Base-by-base conservation (phyloP, 768 basidiomycete species). In the Mycena alexandri region DNA sequence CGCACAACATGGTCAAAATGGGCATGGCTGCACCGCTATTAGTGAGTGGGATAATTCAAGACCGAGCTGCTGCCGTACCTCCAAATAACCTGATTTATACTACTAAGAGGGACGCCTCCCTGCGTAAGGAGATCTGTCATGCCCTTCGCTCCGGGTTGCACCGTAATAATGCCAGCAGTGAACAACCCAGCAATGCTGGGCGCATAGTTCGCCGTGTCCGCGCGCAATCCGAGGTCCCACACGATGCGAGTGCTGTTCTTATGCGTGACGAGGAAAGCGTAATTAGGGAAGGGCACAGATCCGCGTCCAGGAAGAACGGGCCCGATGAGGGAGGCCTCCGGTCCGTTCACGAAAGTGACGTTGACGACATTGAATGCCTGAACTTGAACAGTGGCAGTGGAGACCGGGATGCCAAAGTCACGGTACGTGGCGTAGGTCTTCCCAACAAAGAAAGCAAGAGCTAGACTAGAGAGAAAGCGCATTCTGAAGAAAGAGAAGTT, bases 171-270 rank as follows among this genome's bases (percentile, higher is more conserved):
- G n/a, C 36, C 46, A 9, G 53, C n/a, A 19, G 13, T 6, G 19
- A 70, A 46, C n/a, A 57, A 10, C 11, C 29, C 46, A 0, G 60
- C 13, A 38, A 67, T 11, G 19, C 48, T 34, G 22, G 69, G 65
- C 17, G 61, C 19, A 19, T 58, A 21, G 33, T 67, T 63, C 42
- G 42, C n/a, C 14, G 56, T 22, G 36, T 70, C 65, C 16, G 57
- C 53, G 16, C 69, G 50, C 10, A 63, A 47, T 11, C 69, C 69
- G 17, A 70, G 48, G 24, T 67, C 65, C 22, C 51, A 70, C 65
- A 70, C 58, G 33, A 69, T 1, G 11, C 60, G 55, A 5, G 46
- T 55, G 5, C 12, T 25, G 10, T 53, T 24, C 29, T 29, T 29
- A 13, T 65, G 68, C 42, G 65, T 63, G 1, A 69, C 44, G 10